Evolutionary conservation across 106 monocot species (phyloP).

Genomic region (Dactylorhiza incarnata): DNA sequence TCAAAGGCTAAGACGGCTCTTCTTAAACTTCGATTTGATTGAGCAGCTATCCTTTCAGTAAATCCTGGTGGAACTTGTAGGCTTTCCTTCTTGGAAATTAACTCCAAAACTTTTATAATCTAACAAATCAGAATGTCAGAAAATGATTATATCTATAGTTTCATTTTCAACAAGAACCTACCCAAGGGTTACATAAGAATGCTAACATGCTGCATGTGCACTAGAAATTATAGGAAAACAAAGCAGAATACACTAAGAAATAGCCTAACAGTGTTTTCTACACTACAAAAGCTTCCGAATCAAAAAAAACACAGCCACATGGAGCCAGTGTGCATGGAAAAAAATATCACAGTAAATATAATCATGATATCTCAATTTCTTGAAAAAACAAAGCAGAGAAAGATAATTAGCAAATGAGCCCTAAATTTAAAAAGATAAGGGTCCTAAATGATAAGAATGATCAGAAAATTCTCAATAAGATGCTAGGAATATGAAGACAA

Average conservation of each 20-base stretch:
- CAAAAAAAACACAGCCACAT: not conserved
- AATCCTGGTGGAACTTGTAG: slow-evolving; percentile 73
- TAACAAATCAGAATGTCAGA: slow-evolving; percentile 12
- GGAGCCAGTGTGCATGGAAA: no score
- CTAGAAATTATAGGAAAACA: not conserved
- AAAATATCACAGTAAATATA: no score
- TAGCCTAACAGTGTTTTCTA: not conserved
- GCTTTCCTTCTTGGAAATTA: slow-evolving; percentile 89
- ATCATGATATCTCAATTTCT: no score
- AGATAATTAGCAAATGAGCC: no score
- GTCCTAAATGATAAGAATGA: no score
- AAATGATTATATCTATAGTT: not conserved
- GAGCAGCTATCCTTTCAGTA: slow-evolving; percentile 60
- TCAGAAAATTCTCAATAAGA: no score
- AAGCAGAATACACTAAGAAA: not conserved
- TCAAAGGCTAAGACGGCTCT: slow-evolving; percentile 87
- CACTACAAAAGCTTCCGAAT: not conserved
- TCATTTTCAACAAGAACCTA: slow-evolving; percentile 2
- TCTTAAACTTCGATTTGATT: slow-evolving; percentile 86
- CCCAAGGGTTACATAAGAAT: not conserved
- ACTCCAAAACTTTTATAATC: slow-evolving; percentile 85
- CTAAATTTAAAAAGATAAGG: no score
- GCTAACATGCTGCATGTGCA: not conserved
- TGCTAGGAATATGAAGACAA: no score
- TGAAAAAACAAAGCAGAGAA: no score